phyloP scores from a whole-genome alignment of 1,139 yeast genomes.

The Meyerozyma carpophila region DNA sequence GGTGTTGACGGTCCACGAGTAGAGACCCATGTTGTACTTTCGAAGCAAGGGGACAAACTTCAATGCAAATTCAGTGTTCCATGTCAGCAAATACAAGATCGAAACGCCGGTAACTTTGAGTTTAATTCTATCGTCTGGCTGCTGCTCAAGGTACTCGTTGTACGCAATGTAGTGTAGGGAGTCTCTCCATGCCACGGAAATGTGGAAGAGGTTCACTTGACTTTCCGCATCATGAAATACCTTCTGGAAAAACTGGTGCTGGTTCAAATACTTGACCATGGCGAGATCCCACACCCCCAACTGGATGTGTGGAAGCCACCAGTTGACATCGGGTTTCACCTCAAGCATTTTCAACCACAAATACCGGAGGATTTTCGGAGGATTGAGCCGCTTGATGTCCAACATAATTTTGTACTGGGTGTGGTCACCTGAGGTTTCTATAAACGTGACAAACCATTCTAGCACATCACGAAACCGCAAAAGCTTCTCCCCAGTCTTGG shows the following conservation, averaged over 20 bases:
- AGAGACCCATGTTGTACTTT: slow-evolving; percentile 47
- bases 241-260: slow-evolving; percentile 31
- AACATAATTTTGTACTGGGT: slow-evolving; percentile 50
- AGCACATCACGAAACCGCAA: slow-evolving; percentile 59
- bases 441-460: slow-evolving; percentile 48
- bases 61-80: slow-evolving; percentile 32
- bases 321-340: slow-evolving; percentile 45
- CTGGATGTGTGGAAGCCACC: slow-evolving; percentile 65
- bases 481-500: slow-evolving; percentile 55
- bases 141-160: slow-evolving; percentile 29
- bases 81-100: slow-evolving; percentile 32
- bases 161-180: slow-evolving; percentile 31
- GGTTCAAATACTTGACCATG: slow-evolving; percentile 52
- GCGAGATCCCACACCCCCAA: slow-evolving; percentile 79
- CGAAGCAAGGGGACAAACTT: slow-evolving; percentile 34
- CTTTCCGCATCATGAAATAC: slow-evolving; percentile 12
- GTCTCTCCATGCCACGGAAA: slow-evolving; percentile 30
- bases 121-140: slow-evolving; percentile 11
- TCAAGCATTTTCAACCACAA: slow-evolving; percentile 45
- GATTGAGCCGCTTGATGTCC: slow-evolving; percentile 75
- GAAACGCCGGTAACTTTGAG: slow-evolving; percentile 36
- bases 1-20: slow-evolving; percentile 80
- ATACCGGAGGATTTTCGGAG: slow-evolving; percentile 49
- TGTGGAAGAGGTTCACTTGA: slow-evolving; percentile 34
- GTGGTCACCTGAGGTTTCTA: slow-evolving; percentile 11